These are phyloP conservation scores for Lactarius deliciosus DNA, from an alignment of 768 basidiomycete genomes.

Conservation along the genomic window DNA sequence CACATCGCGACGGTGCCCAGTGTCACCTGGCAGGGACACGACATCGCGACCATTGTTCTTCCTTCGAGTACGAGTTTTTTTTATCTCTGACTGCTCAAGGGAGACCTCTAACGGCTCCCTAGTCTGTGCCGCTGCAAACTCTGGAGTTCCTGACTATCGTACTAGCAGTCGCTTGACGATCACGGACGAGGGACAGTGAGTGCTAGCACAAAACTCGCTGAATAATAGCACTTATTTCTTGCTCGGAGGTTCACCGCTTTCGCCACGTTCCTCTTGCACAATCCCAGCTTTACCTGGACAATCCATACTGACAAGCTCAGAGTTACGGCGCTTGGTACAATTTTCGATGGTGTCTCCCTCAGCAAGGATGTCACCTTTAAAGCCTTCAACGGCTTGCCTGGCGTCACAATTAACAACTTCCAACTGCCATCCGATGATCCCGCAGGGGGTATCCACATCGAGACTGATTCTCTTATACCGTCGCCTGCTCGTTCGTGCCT, in stretches of 20 bases:
- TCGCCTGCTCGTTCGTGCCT: slow-evolving; percentile 58
- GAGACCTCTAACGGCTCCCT: not conserved
- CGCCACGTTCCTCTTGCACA: slow-evolving; percentile 64
- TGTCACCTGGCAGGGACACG: slow-evolving; percentile 59
- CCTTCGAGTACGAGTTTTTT: slow-evolving; percentile 46
- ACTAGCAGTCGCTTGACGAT: slow-evolving; percentile 55
- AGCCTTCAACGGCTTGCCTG: slow-evolving; percentile 70
- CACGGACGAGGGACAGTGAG: slow-evolving; percentile 50
- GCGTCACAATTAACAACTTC: slow-evolving; percentile 71
- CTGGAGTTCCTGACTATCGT: slow-evolving; percentile 62
- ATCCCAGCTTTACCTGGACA: slow-evolving; percentile 64
- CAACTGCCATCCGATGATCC: slow-evolving; percentile 65
- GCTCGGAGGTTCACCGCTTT: slow-evolving; percentile 57
- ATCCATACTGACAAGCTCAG: slow-evolving; percentile 65
- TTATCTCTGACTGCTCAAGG: not conserved
- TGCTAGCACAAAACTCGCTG: not conserved
- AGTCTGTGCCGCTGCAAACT: slow-evolving; percentile 70
- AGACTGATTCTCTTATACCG: slow-evolving; percentile 64
- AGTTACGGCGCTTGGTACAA: slow-evolving; percentile 63
- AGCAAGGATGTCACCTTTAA: slow-evolving; percentile 61
- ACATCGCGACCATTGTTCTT: slow-evolving; percentile 65
- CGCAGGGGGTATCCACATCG: slow-evolving; percentile 67
- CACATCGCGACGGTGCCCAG: slow-evolving; percentile 35
- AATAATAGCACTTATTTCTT: not conserved
- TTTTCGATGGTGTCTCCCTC: slow-evolving; percentile 63